Base-by-base conservation (phyloP, 163 green algal genomes). In the Scenedesmus sp. region DNA sequence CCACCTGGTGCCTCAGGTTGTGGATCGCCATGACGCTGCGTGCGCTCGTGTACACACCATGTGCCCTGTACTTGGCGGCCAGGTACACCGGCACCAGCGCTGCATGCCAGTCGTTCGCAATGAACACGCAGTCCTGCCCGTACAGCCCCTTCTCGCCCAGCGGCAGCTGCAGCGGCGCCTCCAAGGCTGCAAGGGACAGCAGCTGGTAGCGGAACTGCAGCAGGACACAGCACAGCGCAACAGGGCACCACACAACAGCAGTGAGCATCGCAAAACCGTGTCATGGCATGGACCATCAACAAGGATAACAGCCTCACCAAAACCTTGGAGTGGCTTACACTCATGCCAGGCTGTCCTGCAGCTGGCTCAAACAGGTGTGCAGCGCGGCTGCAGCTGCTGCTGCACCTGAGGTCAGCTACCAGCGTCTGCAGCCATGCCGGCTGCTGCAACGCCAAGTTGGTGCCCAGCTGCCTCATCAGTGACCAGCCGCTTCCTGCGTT, bases 161-260 rank as follows among this genome's bases (percentile, higher is more conserved):
- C 18, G 92, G 87, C 68, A 98, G 89, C 83, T 95, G 90, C 92
- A 97, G 94, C 0, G 96, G 95, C 40, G 96, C 96, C 91, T 98
- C 97, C 86, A 97, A 78, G 4, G 92, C 96, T 2, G 97, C 97
- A 61, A 97, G 92, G 49, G 88, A 94, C 65, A 98, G 94, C 88
- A 98, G 93, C 72, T 92, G 93, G 93, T 94, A 98, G 37, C 97
- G 95, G 83, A 95, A 98, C 95, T 97, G 94, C 85, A 40, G 65
- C 35, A 84, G 22, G n/a, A 37, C 24, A 33, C 40, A 40, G 30
- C 61, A 56, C 85, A 68, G 26, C 35, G 81, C 37, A 49, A 76
- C 22, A 83, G 35, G n/a, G n/a, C 72, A 81, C 37, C 13, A 83
- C 73, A 53, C 33, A 35, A n/a, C 35, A n/a, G 16, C 35, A 46